These are phyloP conservation scores for Rhodamnia argentea DNA, from an alignment of 345 rosid genomes.

Conservation along the genomic window DNA sequence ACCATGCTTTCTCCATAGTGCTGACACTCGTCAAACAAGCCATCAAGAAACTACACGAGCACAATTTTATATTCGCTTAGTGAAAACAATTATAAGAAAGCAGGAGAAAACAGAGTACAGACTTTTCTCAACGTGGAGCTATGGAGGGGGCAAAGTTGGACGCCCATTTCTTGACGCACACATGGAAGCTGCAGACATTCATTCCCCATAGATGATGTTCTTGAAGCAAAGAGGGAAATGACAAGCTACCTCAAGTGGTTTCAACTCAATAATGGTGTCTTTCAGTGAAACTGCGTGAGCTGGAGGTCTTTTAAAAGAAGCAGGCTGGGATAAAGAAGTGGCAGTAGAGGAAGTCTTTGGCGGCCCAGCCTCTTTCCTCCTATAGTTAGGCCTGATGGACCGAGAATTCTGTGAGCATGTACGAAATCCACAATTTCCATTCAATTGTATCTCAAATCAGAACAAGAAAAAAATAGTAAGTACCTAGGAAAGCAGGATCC, in stretches of 20 bases:
- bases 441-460: not conserved
- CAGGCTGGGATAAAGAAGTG: conserved; percentile 28
- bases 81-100: not conserved
- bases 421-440: not conserved
- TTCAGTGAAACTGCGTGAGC: conserved; percentile 40
- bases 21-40: conserved; percentile 55
- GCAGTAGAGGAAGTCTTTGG: conserved; percentile 16
- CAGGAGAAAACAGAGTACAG: not conserved
- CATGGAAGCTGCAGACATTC: not conserved
- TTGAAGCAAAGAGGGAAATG: not conserved
- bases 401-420: not conserved
- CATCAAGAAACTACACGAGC: conserved; percentile 41
- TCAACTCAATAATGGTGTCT: conserved; percentile 47
- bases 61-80: not conserved
- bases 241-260: conserved; percentile 63
- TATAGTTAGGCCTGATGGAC: conserved; percentile 48
- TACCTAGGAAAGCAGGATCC: conserved; percentile 93
- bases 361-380: conserved; percentile 9
- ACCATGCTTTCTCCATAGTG: conserved; percentile 48
- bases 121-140: not conserved
- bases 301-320: conserved; percentile 33
- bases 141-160: not conserved
- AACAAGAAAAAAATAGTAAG: not conserved
- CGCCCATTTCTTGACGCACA: not conserved
- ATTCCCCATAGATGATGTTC: not conserved